These are phyloP conservation scores for Kondoa malvinella DNA, from an alignment of 768 basidiomycete species.

Conservation along the genomic window DNA sequence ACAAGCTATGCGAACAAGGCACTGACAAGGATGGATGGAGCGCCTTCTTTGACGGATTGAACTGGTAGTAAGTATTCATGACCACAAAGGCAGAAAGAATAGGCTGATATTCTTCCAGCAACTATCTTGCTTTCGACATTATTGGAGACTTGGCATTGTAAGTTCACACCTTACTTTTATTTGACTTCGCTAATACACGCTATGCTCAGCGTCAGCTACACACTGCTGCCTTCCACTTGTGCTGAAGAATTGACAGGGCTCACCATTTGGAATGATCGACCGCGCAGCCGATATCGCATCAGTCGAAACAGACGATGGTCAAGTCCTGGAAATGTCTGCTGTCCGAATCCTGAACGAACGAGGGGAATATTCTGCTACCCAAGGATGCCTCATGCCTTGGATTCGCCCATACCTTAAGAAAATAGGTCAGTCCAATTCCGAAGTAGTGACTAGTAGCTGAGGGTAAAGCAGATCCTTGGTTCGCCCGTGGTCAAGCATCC, in stretches of 20 bases:
- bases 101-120: constrained; percentile 30
- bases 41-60: constrained; percentile 22
- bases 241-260: constrained; percentile 34
- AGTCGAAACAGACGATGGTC: constrained; percentile 25
- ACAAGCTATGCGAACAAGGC: constrained; percentile 43
- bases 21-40: constrained; percentile 43
- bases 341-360: constrained; percentile 59
- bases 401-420: constrained; percentile 36
- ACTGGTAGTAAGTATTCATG: constrained; percentile 20
- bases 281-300: constrained; percentile 44
- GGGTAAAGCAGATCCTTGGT: constrained; percentile 47
- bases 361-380: constrained; percentile 67
- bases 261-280: constrained; percentile 72
- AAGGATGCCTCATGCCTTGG: constrained; percentile 57
- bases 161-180: not conserved
- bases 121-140: constrained; percentile 51
- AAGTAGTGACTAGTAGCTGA: not conserved
- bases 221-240: constrained; percentile 57
- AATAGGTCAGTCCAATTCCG: not conserved
- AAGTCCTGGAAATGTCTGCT: constrained; percentile 52
- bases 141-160: constrained; percentile 21
- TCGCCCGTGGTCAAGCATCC: constrained; percentile 41
- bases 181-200: too few relatives aligned
- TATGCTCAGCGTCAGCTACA: too few relatives aligned
- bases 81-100: not conserved